Conservation (phyloP, 345 rosid genomes). For the Gossypium raimondii region DNA sequence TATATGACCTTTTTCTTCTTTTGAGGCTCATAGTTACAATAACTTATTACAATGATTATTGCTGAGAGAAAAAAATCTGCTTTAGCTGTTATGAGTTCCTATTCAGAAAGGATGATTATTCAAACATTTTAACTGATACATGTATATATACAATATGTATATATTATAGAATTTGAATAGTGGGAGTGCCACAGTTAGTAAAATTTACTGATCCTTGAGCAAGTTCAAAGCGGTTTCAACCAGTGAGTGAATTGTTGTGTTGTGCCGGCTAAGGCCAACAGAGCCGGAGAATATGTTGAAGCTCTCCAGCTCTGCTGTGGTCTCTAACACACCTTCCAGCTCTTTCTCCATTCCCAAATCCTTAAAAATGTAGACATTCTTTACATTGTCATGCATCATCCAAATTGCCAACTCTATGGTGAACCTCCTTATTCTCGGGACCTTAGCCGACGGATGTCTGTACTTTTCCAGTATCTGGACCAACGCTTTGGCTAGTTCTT, state of each 20-base stretch:
- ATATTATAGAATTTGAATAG: neutral
- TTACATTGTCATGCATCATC: constrained; percentile 61
- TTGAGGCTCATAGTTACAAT: neutral
- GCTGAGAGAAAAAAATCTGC: constrained; percentile 16
- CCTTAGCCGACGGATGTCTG: constrained; percentile 54
- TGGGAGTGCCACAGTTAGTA: neutral
- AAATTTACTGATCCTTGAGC: constrained; percentile 24
- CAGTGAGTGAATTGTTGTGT: constrained; percentile 53
- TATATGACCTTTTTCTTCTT: no score
- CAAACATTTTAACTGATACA: neutral
- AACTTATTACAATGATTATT: constrained; percentile 3
- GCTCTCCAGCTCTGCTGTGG: constrained; percentile 76
- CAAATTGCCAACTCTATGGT: constrained; percentile 68
- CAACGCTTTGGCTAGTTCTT: constrained; percentile 42
- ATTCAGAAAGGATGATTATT: constrained; percentile 1
- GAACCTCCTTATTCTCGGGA: constrained; percentile 80
- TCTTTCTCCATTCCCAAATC: constrained; percentile 48
- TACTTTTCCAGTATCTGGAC: constrained; percentile 51
- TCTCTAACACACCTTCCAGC: constrained; percentile 55
- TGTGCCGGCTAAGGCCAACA: constrained; percentile 65
- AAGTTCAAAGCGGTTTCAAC: constrained; percentile 49
- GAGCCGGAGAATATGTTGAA: constrained; percentile 74
- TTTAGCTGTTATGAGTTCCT: neutral
- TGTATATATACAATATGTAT: neutral
- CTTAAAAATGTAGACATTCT: constrained; percentile 31